A percentile compares a stretch with the other conserved stretches of the same genome.
Evolutionary conservation across 2,329 filamentous ascomycete genomes (phyloP).

Genomic region (Aspergillus flavus): DNA sequence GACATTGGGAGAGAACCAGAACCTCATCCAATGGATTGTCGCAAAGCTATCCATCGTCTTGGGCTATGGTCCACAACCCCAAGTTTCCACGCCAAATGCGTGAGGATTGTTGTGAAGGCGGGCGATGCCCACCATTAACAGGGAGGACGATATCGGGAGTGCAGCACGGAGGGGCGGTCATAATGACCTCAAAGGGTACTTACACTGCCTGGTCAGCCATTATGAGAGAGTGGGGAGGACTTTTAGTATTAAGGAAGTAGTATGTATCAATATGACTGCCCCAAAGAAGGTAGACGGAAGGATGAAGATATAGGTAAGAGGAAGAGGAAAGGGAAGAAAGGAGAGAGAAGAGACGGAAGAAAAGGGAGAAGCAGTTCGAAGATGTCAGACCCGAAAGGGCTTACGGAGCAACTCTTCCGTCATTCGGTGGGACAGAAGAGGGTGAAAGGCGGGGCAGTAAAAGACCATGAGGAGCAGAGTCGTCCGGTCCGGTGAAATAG

Average conservation of each 20-base stretch:
- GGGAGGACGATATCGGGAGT: background rate
- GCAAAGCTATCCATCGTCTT: background rate
- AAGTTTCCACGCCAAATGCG: background rate
- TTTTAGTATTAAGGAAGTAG: slow-evolving; percentile 14
- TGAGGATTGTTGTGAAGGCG: background rate
- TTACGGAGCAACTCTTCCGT: slow-evolving; percentile 43
- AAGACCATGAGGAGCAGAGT: slow-evolving; percentile 35
- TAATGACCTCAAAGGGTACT: slow-evolving; percentile 30
- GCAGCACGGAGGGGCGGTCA: background rate
- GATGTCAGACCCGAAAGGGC: slow-evolving; percentile 22
- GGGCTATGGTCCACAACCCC: background rate
- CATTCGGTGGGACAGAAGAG: slow-evolving; percentile 32
- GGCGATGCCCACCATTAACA: background rate
- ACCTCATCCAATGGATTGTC: background rate
- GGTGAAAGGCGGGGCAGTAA: slow-evolving; percentile 24
- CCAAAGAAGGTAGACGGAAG: slow-evolving; percentile 10
- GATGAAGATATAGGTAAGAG: slow-evolving; percentile 15
- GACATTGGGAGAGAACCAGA: background rate
- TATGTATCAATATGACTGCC: slow-evolving; percentile 16
- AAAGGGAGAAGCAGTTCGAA: slow-evolving; percentile 27
- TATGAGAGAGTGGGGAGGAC: slow-evolving; percentile 28
- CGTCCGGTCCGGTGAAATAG: slow-evolving; percentile 32
- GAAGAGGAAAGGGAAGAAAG: slow-evolving; percentile 21
- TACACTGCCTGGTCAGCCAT: slow-evolving; percentile 51
- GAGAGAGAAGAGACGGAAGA: slow-evolving; percentile 26